These are phyloP conservation scores for Solanum habrochaites DNA, from an alignment of 257 asterid species.

Conservation along the genomic window DNA sequence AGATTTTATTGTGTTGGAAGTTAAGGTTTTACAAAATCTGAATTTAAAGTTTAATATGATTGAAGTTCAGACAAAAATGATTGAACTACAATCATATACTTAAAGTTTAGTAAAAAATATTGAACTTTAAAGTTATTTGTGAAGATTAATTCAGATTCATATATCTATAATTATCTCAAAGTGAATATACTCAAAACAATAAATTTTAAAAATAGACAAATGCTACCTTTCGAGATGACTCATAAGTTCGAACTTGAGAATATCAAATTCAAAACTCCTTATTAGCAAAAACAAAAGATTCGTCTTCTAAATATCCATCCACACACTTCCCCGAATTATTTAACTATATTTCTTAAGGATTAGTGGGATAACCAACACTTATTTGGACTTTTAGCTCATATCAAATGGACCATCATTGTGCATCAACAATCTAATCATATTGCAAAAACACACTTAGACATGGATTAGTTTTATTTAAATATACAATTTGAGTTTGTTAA, in stretches of 20 bases:
- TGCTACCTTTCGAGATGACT: not conserved
- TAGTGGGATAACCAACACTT: too few relatives aligned
- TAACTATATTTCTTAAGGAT: too few relatives aligned
- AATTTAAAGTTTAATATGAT: not conserved
- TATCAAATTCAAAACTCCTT: too few relatives aligned
- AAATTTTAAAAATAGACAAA: not conserved
- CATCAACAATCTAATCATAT: not conserved
- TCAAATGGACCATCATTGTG: too few relatives aligned
- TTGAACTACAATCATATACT: not conserved
- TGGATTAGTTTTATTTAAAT: too few relatives aligned
- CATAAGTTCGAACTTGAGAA: fast-evolving
- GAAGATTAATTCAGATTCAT: not conserved
- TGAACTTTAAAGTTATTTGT: not conserved
- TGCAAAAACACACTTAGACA: not conserved
- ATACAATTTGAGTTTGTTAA: too few relatives aligned
- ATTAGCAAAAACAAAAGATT: too few relatives aligned
- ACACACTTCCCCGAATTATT: fast-evolving
- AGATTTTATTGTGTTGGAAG: not conserved
- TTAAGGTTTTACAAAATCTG: not conserved
- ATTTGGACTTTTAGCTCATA: too few relatives aligned
- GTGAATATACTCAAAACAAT: not conserved
- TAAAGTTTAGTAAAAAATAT: too few relatives aligned
- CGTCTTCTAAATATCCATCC: not conserved
- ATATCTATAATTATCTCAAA: not conserved
- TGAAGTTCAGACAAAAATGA: not conserved